Percentiles rank a stretch among this genome's conserved stretches.
Conservation (phyloP, 2,329 filamentous ascomycete genomes). For the Aureobasidium sp. region DNA sequence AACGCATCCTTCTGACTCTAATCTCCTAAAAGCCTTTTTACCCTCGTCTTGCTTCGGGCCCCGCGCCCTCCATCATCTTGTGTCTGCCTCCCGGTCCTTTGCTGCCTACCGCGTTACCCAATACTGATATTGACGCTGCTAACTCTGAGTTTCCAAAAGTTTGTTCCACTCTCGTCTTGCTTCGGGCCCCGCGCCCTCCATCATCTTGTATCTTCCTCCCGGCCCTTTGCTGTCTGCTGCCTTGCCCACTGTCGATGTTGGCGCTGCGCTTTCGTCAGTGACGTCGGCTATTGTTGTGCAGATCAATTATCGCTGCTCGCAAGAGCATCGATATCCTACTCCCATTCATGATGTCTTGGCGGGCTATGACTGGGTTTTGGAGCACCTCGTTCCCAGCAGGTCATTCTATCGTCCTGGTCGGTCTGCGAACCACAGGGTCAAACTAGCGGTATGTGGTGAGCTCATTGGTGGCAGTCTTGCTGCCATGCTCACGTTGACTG, state of each 20-base stretch:
- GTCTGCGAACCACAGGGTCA: slow-evolving; percentile 22
- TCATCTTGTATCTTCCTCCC: slow-evolving; percentile 37
- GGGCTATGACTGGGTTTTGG: slow-evolving; percentile 40
- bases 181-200: slow-evolving; percentile 21
- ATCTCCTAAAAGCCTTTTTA: slow-evolving; percentile 20
- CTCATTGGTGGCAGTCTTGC: slow-evolving; percentile 41
- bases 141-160: slow-evolving; percentile 18
- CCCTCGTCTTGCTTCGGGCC: slow-evolving; percentile 18
- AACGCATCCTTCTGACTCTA: slow-evolving; percentile 6
- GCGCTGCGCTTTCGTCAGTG: slow-evolving; percentile 28
- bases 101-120: slow-evolving; percentile 21
- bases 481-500: slow-evolving; percentile 42
- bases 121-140: slow-evolving; percentile 23
- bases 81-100: slow-evolving; percentile 39
- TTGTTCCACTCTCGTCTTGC: slow-evolving; percentile 23
- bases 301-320: slow-evolving; percentile 36
- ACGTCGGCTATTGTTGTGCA: slow-evolving; percentile 35
- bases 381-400: slow-evolving; percentile 29
- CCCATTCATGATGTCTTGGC: slow-evolving; percentile 41
- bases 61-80: slow-evolving; percentile 29
- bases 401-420: slow-evolving; percentile 22
- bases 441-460: slow-evolving; percentile 40
- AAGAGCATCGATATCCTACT: slow-evolving; percentile 32
- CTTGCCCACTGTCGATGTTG: slow-evolving; percentile 22
- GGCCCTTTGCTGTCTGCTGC: slow-evolving; percentile 29